These are phyloP conservation scores for Microbotryum intermedium DNA, from an alignment of 1,284 basidiomycete genomes.

Conservation along the genomic window DNA sequence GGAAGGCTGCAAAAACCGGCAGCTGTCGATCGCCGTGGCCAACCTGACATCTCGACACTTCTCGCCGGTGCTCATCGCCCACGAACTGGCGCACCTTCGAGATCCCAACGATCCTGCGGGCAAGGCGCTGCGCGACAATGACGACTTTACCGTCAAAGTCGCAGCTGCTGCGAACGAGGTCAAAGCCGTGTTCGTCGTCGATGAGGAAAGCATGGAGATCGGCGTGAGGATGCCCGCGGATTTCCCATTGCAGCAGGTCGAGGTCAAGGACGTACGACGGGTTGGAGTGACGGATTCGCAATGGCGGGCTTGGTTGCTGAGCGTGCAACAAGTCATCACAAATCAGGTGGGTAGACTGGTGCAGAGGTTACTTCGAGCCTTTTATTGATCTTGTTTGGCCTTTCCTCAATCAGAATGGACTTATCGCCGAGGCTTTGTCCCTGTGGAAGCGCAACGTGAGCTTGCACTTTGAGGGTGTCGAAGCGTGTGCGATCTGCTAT, in stretches of 20 bases:
- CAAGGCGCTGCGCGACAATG: conserved; percentile 55
- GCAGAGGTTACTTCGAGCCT: background rate
- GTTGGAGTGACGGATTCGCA: conserved; percentile 83
- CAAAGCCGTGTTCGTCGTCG: conserved; percentile 71
- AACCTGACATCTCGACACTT: conserved; percentile 77
- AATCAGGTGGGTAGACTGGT: conserved; percentile 54
- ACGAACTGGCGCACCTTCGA: conserved; percentile 71
- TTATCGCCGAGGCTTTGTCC: conserved; percentile 80
- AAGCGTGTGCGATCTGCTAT: conserved; percentile 73
- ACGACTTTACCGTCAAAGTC: conserved; percentile 73
- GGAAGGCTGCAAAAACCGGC: conserved; percentile 76
- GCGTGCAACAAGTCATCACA: conserved; percentile 84
- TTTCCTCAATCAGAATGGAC: conserved; percentile 61
- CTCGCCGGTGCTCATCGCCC: conserved; percentile 77
- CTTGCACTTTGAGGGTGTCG: conserved; percentile 84
- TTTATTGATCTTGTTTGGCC: background rate
- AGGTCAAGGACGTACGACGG: conserved; percentile 73
- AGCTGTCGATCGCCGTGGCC: conserved; percentile 65
- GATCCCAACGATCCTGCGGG: conserved; percentile 47
- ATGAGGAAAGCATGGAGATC: conserved; percentile 91
- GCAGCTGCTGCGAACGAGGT: conserved; percentile 60
- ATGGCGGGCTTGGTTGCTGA: conserved; percentile 91
- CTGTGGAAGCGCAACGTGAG: conserved; percentile 92
- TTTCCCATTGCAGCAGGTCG: conserved; percentile 83
- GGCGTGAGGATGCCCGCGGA: conserved; percentile 76